Evolutionary conservation across 2,329 filamentous ascomycete genomes (phyloP).

Genomic region (Bipolaris cookei): DNA sequence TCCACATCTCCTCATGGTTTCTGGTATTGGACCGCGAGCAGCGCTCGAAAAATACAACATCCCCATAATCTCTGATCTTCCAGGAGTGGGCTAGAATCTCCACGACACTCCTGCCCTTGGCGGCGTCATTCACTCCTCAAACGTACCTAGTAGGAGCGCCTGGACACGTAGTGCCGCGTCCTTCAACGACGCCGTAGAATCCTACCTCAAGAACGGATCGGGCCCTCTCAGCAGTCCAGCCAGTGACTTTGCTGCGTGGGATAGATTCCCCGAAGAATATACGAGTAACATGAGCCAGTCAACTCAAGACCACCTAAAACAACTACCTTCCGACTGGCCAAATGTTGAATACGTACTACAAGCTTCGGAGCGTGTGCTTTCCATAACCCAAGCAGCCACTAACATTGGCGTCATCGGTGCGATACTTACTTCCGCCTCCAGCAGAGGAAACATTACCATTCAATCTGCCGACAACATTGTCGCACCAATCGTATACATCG

Average conservation of each 20-base stretch:
- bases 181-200: conserved; percentile 6
- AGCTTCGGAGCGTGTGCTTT: conserved; percentile 3
- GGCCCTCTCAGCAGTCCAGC: conserved; percentile 14
- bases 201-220: conserved; percentile 10
- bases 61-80: conserved; percentile 8
- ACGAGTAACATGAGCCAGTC: conserved; percentile 10
- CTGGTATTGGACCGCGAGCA: conserved; percentile 12
- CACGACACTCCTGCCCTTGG: conserved; percentile 10
- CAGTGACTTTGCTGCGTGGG: conserved; percentile 13
- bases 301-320: conserved; percentile 3
- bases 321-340: conserved; percentile 10
- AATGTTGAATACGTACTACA: conserved; percentile 10
- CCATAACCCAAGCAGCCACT: not conserved
- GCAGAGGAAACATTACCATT: conserved; percentile 11
- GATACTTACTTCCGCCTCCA: conserved; percentile 9
- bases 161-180: conserved; percentile 6
- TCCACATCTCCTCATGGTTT: conserved; percentile 12
- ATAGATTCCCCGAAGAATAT: conserved; percentile 3
- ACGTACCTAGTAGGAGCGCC: conserved; percentile 10
- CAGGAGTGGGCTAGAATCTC: conserved; percentile 10
- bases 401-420: conserved; percentile 12
- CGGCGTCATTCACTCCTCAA: conserved; percentile 5
- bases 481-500: conserved; percentile 3
- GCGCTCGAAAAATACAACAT: conserved; percentile 8
- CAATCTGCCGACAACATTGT: conserved; percentile 10